Conservation (phyloP, 2,329 filamentous ascomycete species). For the Capronia epimyces region DNA sequence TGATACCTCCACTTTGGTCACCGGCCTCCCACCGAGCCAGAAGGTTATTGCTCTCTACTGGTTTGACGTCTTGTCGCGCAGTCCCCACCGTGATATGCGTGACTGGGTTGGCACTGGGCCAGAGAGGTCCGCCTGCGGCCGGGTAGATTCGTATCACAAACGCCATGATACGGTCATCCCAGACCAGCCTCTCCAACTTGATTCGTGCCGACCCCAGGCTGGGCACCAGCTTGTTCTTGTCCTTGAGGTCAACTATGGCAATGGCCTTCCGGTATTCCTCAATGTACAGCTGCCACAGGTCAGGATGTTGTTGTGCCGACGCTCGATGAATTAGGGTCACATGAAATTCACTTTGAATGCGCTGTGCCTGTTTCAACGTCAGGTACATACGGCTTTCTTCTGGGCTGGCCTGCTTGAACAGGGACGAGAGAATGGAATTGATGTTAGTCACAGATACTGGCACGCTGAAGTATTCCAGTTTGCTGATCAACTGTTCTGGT, state of each 20-base stretch:
- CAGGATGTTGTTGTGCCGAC: slow-evolving; percentile 53
- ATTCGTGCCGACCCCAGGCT: slow-evolving; percentile 39
- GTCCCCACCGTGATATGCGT: slow-evolving; percentile 91
- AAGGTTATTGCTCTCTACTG: slow-evolving; percentile 88
- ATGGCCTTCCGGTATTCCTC: slow-evolving; percentile 48
- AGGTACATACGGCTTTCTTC: slow-evolving; percentile 64
- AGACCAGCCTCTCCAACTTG: slow-evolving; percentile 65
- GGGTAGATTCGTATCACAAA: slow-evolving; percentile 69
- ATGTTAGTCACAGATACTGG: slow-evolving; percentile 50
- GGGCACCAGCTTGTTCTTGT: slow-evolving; percentile 32
- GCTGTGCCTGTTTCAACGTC: slow-evolving; percentile 64
- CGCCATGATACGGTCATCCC: slow-evolving; percentile 82
- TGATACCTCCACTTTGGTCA: slow-evolving; percentile 42
- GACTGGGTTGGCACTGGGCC: slow-evolving; percentile 69
- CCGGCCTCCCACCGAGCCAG: slow-evolving; percentile 66
- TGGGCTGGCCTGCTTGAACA: slow-evolving; percentile 57
- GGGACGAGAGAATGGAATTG: slow-evolving; percentile 57
- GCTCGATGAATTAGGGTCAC: slow-evolving; percentile 87
- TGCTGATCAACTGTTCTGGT: slow-evolving; percentile 31
- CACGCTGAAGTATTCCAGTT: slow-evolving; percentile 62
- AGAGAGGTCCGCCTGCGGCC: slow-evolving; percentile 47
- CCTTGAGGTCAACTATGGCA: slow-evolving; percentile 27
- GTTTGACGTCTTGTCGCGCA: slow-evolving; percentile 67
- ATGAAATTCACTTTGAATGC: slow-evolving; percentile 82
- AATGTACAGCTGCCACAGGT: slow-evolving; percentile 70